Conservation (phyloP, 176 grass and related monocot genomes). For the Hyparrhenia diplandra region DNA sequence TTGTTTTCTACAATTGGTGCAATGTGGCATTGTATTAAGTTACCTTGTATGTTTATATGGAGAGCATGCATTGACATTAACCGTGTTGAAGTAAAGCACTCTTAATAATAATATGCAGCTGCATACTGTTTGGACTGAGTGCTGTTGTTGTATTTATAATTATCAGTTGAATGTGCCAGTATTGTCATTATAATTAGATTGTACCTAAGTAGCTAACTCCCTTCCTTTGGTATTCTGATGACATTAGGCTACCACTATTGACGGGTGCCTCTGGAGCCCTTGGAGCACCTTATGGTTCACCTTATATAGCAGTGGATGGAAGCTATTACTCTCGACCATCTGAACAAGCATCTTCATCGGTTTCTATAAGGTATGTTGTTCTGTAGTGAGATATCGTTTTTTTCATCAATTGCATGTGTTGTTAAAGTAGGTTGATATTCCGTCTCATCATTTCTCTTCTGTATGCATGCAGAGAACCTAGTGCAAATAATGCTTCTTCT, state of each 20-base stretch:
- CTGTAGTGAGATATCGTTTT: neutral
- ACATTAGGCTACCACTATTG: constrained; percentile 72
- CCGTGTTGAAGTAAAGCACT: neutral
- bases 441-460: neutral
- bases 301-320: constrained; percentile 65
- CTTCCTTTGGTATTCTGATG: constrained; percentile 7
- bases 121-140: neutral
- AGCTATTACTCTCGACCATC: constrained; percentile 62
- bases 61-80: neutral
- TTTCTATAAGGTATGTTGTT: constrained; percentile 49
- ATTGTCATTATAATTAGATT: constrained; percentile 10
- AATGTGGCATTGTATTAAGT: neutral
- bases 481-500: constrained; percentile 30
- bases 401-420: constrained; percentile 4
- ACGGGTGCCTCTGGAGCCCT: constrained; percentile 53
- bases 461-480: constrained; percentile 38
- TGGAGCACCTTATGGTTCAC: constrained; percentile 60
- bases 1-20: constrained; percentile 5
- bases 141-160: too few relatives aligned
- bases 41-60: neutral
- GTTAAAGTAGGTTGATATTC: constrained; percentile 17
- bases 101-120: neutral
- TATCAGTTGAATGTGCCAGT: too few relatives aligned
- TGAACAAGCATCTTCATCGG: constrained; percentile 54
- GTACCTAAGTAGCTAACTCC: neutral